Percentiles rank a stretch among this genome's conserved stretches.
Conservation (phyloP, 2,329 filamentous ascomycete species). For the Colletotrichum sublineola region DNA sequence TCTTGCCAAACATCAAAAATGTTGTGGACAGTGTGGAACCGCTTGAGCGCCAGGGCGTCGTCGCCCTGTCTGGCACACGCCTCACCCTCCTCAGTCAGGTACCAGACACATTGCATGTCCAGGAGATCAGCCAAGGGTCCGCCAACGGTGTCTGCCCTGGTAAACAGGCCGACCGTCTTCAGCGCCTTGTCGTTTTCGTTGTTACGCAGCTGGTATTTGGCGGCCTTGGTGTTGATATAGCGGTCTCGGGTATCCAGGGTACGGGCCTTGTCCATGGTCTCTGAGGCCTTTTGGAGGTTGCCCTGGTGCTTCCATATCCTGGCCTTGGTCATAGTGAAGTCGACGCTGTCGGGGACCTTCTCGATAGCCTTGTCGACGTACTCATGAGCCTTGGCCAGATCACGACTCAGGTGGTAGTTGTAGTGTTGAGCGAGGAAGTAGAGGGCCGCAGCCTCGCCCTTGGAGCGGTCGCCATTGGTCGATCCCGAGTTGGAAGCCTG, state of each 20-base stretch:
- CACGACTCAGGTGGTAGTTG: slow-evolving; percentile 89
- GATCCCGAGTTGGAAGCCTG: slow-evolving; percentile 61
- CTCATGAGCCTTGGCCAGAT: slow-evolving; percentile 83
- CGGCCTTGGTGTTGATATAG: slow-evolving; percentile 98
- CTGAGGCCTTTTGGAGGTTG: slow-evolving; percentile 82
- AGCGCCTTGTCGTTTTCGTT: slow-evolving; percentile 89
- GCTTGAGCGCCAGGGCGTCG: slow-evolving; percentile 87
- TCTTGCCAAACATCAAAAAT: slow-evolving; percentile 99
- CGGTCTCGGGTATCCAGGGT: slow-evolving; percentile 89
- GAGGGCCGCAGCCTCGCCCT: slow-evolving; percentile 82
- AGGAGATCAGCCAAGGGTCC: slow-evolving; percentile 91
- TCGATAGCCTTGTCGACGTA: slow-evolving; percentile 88
- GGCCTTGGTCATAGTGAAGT: slow-evolving; percentile 95
- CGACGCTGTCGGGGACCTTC: slow-evolving; percentile 83
- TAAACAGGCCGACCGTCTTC: slow-evolving; percentile 93
- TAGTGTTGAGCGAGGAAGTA: slow-evolving; percentile 98
- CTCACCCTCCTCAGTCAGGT: slow-evolving; percentile 93
- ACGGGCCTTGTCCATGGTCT: slow-evolving; percentile 89
- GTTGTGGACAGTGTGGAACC: slow-evolving; percentile 87
- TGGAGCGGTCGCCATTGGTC: slow-evolving; percentile 60
- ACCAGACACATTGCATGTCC: slow-evolving; percentile 99
- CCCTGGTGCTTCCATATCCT: slow-evolving; percentile 94
- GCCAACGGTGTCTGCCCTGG: slow-evolving; percentile 87
- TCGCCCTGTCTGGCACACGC: slow-evolving; percentile 87
- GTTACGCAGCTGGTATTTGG: slow-evolving; percentile 96